phyloP scores from a whole-genome alignment of 1,284 basidiomycete genomes.

The Ceratobasidium sp. region DNA sequence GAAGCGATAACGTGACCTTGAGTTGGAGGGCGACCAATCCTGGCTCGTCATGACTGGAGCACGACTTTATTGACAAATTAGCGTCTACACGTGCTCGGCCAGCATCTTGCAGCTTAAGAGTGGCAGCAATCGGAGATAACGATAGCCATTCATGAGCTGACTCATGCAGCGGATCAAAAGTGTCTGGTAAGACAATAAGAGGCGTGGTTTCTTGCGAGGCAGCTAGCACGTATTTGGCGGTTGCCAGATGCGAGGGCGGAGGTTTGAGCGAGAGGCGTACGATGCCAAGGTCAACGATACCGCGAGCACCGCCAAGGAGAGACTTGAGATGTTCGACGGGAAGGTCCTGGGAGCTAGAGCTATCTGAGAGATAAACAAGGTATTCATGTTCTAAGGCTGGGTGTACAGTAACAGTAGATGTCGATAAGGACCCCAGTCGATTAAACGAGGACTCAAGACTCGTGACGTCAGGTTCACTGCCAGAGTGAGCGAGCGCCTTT shows the following conservation, averaged over 20 bases:
- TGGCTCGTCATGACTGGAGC: background rate
- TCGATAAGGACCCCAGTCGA: background rate
- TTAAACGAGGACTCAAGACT: background rate
- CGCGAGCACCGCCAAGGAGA: background rate
- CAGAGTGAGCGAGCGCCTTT: background rate
- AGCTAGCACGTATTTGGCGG: constrained; percentile 6
- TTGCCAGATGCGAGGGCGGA: background rate
- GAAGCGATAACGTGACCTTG: background rate
- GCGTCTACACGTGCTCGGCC: constrained; percentile 5
- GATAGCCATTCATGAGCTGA: constrained; percentile 2
- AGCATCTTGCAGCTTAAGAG: background rate
- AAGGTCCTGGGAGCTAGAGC: background rate
- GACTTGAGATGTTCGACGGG: background rate
- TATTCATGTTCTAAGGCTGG: constrained; percentile 21
- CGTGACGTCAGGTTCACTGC: background rate
- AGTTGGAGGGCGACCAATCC: background rate
- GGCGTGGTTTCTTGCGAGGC: constrained; percentile 7
- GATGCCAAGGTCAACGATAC: background rate
- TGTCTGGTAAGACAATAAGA: constrained; percentile 2
- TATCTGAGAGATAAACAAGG: constrained; percentile 11
- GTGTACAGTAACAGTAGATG: background rate
- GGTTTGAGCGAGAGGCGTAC: background rate
- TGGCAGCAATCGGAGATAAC: constrained; percentile 4
- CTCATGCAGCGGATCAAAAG: background rate
- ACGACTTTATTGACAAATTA: background rate